Evolutionary conservation across 2,329 filamentous ascomycete genomes (phyloP), one percentile per base, ranked within the genome.

Genomic region (Nothomitra cinnamomea): DNA sequence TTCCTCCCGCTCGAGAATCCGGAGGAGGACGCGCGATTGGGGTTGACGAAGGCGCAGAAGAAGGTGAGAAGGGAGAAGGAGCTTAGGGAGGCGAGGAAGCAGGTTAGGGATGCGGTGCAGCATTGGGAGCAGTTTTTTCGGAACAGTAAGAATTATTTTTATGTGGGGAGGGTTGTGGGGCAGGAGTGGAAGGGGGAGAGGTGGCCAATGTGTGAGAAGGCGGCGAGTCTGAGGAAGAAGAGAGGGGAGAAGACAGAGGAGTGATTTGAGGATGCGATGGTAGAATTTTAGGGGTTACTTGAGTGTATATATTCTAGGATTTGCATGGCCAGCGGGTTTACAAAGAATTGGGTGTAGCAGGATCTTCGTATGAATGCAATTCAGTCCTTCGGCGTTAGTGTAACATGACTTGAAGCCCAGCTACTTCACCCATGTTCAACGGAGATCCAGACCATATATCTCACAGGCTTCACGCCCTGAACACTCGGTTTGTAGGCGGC

Each of bases 61-160:
- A 53, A 55, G 53, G 54, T 51, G 55, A 50, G 38, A 47, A 7
- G 49, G 25, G 53, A 54, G 49, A 51, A 22, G 64, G 90, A 95
- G 70, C 61, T 74, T 51, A 72, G 74, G 52, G 69, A 74, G 51
- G 90, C 89, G 22, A 72, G 70, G 66, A 69, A 76, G 59, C 76
- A 79, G 65, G 83, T 87, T 1, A 66, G 78, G 56, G 77, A 80
- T 21, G 78, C 79, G 12, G 72, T 98, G 54, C 72, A 77, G 64
- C 82, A 90, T 67, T 96, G 89, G 92, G 80, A 83, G 56, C 73
- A 77, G 52, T 87, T 96, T 70, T 96, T 95, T 57, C 74, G 69
- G 55, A 84, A 83, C 54, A 85, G 80, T 64, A 77, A 82, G 63
- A 87, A 87, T 70, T 96, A 96, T 69, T 78, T 79, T 57, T 78